These are phyloP conservation scores for Aspergillus sp. DNA, from an alignment of 2,329 filamentous ascomycete species.

Conservation along the genomic window DNA sequence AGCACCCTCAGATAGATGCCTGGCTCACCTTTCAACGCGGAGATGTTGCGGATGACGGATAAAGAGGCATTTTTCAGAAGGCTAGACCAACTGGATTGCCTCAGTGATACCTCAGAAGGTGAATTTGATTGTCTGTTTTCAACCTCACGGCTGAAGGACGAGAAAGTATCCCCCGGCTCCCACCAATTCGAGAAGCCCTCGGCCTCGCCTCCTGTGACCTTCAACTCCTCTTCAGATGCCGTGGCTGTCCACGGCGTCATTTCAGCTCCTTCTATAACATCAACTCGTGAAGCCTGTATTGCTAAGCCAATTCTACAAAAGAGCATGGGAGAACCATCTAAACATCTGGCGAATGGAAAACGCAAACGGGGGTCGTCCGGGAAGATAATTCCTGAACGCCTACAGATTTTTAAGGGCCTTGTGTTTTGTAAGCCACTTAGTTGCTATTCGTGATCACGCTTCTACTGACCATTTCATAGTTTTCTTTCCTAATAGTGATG, in stretches of 20 bases:
- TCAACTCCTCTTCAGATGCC: not conserved
- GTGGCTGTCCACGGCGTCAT: not conserved
- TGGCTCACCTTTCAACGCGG: slow-evolving; percentile 11
- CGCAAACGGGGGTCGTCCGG: slow-evolving; percentile 36
- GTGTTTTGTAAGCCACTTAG: slow-evolving; percentile 53
- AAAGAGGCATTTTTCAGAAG: slow-evolving; percentile 38
- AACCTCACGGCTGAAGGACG: not conserved
- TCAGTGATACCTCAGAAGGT: slow-evolving; percentile 27
- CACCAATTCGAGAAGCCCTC: not conserved
- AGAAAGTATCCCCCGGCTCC: not conserved
- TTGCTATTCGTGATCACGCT: not conserved
- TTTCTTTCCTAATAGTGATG: slow-evolving; percentile 80
- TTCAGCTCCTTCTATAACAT: not conserved
- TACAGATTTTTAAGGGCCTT: slow-evolving; percentile 62
- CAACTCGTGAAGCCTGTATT: not conserved
- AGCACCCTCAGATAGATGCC: slow-evolving; percentile 12
- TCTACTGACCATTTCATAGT: slow-evolving; percentile 33
- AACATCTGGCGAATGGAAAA: slow-evolving; percentile 17
- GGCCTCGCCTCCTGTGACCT: not conserved
- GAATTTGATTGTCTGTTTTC: slow-evolving; percentile 18
- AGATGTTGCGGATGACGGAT: slow-evolving; percentile 22
- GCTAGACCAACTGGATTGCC: slow-evolving; percentile 33
- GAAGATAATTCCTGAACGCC: slow-evolving; percentile 51
- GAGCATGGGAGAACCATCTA: slow-evolving; percentile 15
- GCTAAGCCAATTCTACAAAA: slow-evolving; percentile 9